Base-by-base conservation (phyloP, 331 rosid species). In the Ulmus americana region DNA sequence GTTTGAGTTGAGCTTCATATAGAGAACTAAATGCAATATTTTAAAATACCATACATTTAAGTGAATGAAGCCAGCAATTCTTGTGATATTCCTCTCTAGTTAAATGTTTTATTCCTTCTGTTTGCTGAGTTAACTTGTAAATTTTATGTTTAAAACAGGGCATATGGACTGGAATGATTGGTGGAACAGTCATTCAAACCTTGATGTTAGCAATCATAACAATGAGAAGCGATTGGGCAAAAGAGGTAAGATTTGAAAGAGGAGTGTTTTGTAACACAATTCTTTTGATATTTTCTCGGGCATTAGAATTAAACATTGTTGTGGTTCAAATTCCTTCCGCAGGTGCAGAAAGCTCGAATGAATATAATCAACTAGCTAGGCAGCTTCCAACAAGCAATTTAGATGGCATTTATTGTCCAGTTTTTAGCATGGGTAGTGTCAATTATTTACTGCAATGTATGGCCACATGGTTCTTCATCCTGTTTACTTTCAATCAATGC, bases 151-250 rank as follows among this genome's bases (percentile, higher is more conserved):
- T 55, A 44, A 28, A 12, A 28, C 50, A 82, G 91, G 88, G 86
- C 2, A 71, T 80, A 72, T 82, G 88, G 90, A 43, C 69, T 7
- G 95, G 95, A 67, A 84, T 87, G 86, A 66, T 87, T 64, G 44
- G 81, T 48, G 92, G 92, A 61, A 85, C 90, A 9, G 66, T 83
- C 43, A 82, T 80, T 74, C 91, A 79, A 64, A 85, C 95, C 61
- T 43, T 73, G 55, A 73, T 83, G 51, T 72, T 88, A 72, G 11
- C 59, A 0, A 1, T 69, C 14, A 71, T 83, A 58, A 85, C 87
- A 10, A 7, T 71, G 55, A 77, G 78, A 69, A 79, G 76, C 49
- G 79, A 88, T 55, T 88, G 90, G 95, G 83, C 63, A 61, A 77
- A 66, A 28, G 86, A 81, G 88, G 90, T 88, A 70, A 44, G 15